Evolutionary conservation across 2,329 filamentous ascomycete species (phyloP), one percentile per base, ranked within the genome.

Genomic region (Botrytis fragariae): DNA sequence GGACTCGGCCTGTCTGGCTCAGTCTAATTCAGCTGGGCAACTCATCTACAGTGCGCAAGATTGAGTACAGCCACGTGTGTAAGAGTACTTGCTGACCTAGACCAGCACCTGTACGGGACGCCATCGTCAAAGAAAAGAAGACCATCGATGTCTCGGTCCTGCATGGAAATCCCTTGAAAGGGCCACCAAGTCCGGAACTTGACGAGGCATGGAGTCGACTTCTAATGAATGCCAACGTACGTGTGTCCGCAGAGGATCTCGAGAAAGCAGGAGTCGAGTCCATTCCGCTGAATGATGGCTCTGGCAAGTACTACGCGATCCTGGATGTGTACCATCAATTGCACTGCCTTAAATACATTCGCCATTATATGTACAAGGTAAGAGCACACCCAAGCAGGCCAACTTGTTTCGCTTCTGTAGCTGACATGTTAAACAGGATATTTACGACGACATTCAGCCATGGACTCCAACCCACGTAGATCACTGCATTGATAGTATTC

Each of bases 401-500:
- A 6, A 60, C 57, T 60, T 10, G 2, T 60, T 60, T 60, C 57
- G 25, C 57, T 60, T 32, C 25, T 60, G 57, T 60, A 60, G 57
- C 57, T 39, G 14, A 44, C 12, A 44, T 44, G 42, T 5, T 14
- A 44, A 44, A 44, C 12, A 63, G 60, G 60, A 63, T 39, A 35
- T 35, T 63, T 63, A 63, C 60, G 60, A 35, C 29, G 60, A 63
- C 12, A 22, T 39, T 39, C n/a, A 35, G 29, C 14, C 60, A 42
- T 63, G 60, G 60, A 63, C 29, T 54, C 63, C 44, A 29, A 67
- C 39, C 25, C 65, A 69, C 25, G 35, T 65, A 80, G 85, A 87
- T 77, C 85, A 87, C 76, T 87, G 86, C 80, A 84, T 86, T 74
- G 86, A 87, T 75, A 83, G 86, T 14, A 78, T 87, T 69, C 80